A percentile compares a stretch with the other conserved stretches of the same genome.
phyloP scores from a whole-genome alignment of 2,329 filamentous ascomycete genomes.

The Penicillium concentricum region DNA sequence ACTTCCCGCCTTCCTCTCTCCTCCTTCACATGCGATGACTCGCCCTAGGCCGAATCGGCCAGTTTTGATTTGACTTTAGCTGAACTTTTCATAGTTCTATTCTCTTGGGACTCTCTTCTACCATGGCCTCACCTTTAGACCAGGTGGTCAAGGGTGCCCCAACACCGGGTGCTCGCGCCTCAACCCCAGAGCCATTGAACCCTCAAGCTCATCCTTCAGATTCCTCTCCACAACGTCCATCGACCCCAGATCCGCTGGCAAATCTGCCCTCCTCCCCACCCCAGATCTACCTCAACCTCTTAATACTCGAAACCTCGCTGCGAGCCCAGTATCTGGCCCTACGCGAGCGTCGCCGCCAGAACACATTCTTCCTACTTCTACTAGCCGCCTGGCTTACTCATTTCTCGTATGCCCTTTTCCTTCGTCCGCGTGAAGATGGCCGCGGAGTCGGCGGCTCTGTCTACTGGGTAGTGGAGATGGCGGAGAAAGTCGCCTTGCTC shows the following conservation, averaged over 20 bases:
- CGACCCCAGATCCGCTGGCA: constrained; percentile 67
- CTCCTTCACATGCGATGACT: constrained; percentile 23
- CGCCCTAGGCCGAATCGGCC: constrained; percentile 32
- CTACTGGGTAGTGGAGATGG: constrained; percentile 92
- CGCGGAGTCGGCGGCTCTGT: constrained; percentile 86
- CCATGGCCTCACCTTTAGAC: constrained; percentile 69
- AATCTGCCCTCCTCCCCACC: constrained; percentile 85
- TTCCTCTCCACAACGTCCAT: constrained; percentile 48
- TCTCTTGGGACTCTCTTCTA: constrained; percentile 5
- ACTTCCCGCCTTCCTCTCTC: constrained; percentile 11
- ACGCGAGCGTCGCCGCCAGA: constrained; percentile 81
- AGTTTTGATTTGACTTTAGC: constrained; percentile 13
- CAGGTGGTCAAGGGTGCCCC: constrained; percentile 90
- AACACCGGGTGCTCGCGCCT: constrained; percentile 45
- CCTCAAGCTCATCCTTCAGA: constrained; percentile 19
- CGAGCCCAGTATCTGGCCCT: constrained; percentile 90
- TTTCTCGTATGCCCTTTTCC: constrained; percentile 87
- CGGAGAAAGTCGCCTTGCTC: constrained; percentile 87
- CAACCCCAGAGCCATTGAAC: constrained; percentile 27
- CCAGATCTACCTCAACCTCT: constrained; percentile 96
- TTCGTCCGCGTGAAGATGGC: constrained; percentile 94
- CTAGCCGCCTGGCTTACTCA: constrained; percentile 77
- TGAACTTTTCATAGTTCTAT: neutral
- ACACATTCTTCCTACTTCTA: constrained; percentile 85
- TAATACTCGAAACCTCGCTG: constrained; percentile 92